Base-by-base conservation (phyloP, 176 grass and related monocot genomes). In the Eragrostis nindensis region DNA sequence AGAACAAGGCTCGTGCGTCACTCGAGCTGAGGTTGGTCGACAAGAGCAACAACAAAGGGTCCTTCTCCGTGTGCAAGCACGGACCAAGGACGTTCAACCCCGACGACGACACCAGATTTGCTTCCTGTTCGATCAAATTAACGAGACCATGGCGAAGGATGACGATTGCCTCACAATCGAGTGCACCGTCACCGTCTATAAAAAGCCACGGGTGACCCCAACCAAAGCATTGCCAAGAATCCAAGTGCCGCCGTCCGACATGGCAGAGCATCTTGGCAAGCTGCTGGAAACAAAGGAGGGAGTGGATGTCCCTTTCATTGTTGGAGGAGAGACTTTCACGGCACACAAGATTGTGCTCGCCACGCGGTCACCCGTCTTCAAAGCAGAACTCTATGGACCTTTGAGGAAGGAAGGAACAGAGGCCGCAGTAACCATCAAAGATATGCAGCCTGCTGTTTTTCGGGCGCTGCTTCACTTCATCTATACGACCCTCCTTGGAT, bases 261-360 rank as follows among this genome's bases (percentile, higher is more conserved):
- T 86, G 22, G 2, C 10, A 21, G 18, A 43, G 29, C 41, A 85
- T 18, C 29, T 79, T 42, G 21, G 22, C 11, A 22, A 50, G 21
- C 11, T 79, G 26, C 3, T 85, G 15, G 65, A 79, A 7, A 32
- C 14, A 8, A 30, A 54, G 26, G 66, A 79, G 4, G 69, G 63
- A 13, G 41, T 26, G 10, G 84, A 81, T 61, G 77, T 87, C 13
- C 45, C 56, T 27, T 87, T 87, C 66, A 32, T 53, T 47, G 68
- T 81, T 7, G 84, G 26, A 12, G 84, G 57, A 49, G 48, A 63
- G 38, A 29, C 5, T 19, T 77, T 85, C 18, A 21, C 27, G 16
- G 74, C 83, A 14, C 32, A 36, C 32, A 36, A 36, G 32, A 36
- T 36, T 36, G 32, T 36, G 1, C 32, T 36, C 32, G 32, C 32